Evolutionary conservation across 2,329 filamentous ascomycete species (phyloP), one percentile per base, ranked within the genome.

Genomic region (Fusarium anguioides): DNA sequence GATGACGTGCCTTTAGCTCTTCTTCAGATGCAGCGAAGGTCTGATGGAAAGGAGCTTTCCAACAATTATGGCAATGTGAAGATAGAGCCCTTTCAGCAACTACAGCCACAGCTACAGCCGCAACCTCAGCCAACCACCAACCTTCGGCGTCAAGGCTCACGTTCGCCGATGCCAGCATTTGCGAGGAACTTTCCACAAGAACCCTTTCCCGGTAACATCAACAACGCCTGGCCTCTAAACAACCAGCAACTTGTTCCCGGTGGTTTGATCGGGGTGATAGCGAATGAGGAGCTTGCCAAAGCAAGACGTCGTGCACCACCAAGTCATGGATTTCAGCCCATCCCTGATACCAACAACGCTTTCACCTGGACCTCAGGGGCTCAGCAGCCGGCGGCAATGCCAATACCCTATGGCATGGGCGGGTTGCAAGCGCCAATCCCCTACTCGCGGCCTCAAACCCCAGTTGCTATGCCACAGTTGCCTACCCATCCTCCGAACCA

Each of bases 201-300:
- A 10, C 44, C 59, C 3, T 57, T 29, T n/a, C 17, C 26, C 14
- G 27, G 4, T 1, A 15, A 20, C 1, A 6, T 9, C 3, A 24
- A n/a, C 4, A 35, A 23, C 1, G 6, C 12, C 4, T 64, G 61
- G 61, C 59, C 60, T 4, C 23, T 64, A 21, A 51, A 42, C 5
- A 42, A 59, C 18, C 63, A 53, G 14, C 62, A 52, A 17, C 42
- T 37, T 14, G 39, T 63, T 18, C 47, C 62, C 6, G 63, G 62
- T 8, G 61, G 62, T 14, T 47, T 66, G 33, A 42, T 66, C 8
- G 62, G 62, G 11, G 31, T 66, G 12, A 66, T 66, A 62, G 63
- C 63, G 12, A 62, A 26, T 4, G 56, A 66, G 20, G 63, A 66
- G 44, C 56, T 56, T 23, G 60, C 62, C 8, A 66, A 66, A 14